Percentiles rank a stretch among this genome's conserved stretches.
phyloP scores from a whole-genome alignment of 306 rosid species.

The Cyamopsis tetragonoloba region DNA sequence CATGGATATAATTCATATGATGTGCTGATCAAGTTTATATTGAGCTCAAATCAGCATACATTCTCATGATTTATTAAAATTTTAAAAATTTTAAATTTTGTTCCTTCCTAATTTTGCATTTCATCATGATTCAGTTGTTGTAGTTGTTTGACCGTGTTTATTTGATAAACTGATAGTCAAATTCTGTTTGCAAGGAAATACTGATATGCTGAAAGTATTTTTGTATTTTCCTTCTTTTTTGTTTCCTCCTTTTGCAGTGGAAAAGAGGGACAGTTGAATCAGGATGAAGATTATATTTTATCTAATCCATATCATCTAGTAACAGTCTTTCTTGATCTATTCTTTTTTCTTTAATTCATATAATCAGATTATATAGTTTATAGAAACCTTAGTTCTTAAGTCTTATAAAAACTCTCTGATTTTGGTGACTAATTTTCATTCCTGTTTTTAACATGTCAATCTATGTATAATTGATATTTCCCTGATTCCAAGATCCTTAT shows the following conservation, averaged over 20 bases:
- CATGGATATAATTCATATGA: conserved; percentile 11
- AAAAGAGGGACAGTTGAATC: conserved; percentile 70
- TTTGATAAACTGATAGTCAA: conserved; percentile 3
- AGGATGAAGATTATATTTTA: conserved; percentile 71
- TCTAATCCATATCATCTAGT: conserved; percentile 94
- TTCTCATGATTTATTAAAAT: not conserved
- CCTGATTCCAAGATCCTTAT: not conserved
- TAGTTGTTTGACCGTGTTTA: not conserved
- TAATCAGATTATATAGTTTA: conserved; percentile 19
- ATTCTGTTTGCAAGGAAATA: conserved; percentile 11
- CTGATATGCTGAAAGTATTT: too few relatives aligned
- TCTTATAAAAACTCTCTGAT: too few relatives aligned
- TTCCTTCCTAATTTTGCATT: not conserved
- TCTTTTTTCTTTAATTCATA: not conserved
- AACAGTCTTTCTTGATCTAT: conserved; percentile 24
- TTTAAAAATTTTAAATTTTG: not conserved
- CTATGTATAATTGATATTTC: not conserved
- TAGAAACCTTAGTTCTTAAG: not conserved
- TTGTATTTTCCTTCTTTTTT: too few relatives aligned
- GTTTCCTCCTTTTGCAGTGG: conserved; percentile 55
- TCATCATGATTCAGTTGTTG: conserved; percentile 9
- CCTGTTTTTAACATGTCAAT: not conserved
- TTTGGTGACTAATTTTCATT: conserved; percentile 3
- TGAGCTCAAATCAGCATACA: not conserved
- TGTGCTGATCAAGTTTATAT: conserved; percentile 10